Percentiles rank a stretch among this genome's conserved stretches.
These are phyloP conservation scores for Penicillium sp. DNA, from an alignment of 2,329 filamentous ascomycete genomes.

Conservation along the genomic window DNA sequence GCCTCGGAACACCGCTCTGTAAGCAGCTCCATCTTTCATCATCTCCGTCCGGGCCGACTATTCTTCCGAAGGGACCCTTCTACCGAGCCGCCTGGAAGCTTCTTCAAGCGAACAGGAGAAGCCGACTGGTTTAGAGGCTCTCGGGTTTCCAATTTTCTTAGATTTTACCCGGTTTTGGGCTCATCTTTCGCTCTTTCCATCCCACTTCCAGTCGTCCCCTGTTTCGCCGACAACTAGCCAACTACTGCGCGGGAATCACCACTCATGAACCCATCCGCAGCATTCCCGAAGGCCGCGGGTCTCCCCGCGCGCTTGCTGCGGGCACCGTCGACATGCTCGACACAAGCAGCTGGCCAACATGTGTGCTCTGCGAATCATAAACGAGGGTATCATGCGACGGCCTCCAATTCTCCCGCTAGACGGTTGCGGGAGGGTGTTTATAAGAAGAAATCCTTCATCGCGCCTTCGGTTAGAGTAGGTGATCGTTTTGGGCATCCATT, in stretches of 20 bases:
- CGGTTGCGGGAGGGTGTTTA: slow-evolving; percentile 30
- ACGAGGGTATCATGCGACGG: slow-evolving; percentile 40
- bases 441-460: slow-evolving; percentile 28
- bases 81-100: slow-evolving; percentile 36
- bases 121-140: slow-evolving; percentile 17
- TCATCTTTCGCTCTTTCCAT: slow-evolving; percentile 2
- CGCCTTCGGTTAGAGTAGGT: slow-evolving; percentile 37
- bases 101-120: slow-evolving; percentile 21
- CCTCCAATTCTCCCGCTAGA: slow-evolving; percentile 27
- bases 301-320: slow-evolving; percentile 47
- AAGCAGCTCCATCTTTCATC: slow-evolving; percentile 26
- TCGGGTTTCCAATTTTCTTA: slow-evolving; percentile 11
- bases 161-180: slow-evolving; percentile 12
- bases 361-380: slow-evolving; percentile 38
- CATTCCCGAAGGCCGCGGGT: slow-evolving; percentile 46
- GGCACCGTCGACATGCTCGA: slow-evolving; percentile 43
- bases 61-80: slow-evolving; percentile 40
- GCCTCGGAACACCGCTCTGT: slow-evolving; percentile 28
- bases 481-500: background rate
- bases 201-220: background rate
- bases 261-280: slow-evolving; percentile 45
- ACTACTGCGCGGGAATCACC: slow-evolving; percentile 20
- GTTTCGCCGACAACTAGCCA: slow-evolving; percentile 11
- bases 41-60: slow-evolving; percentile 20
- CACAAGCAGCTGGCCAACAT: slow-evolving; percentile 32